A percentile compares a stretch with the other conserved stretches of the same genome.
Evolutionary conservation across 495 filamentous ascomycete genomes (phyloP).

Genomic region (Penicillium bialowiezense): DNA sequence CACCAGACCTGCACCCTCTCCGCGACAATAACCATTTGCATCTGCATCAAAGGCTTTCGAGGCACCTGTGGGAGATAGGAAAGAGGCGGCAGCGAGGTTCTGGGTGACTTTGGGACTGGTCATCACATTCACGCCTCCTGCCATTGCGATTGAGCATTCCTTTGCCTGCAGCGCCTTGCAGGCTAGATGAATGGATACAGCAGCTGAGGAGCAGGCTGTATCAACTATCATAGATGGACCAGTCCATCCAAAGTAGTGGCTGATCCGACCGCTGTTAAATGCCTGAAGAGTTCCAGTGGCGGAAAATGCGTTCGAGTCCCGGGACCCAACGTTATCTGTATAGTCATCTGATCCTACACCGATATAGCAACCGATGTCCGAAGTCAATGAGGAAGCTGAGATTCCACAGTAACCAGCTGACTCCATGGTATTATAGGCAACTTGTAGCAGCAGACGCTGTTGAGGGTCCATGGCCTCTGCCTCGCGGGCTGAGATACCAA

Average conservation of each 20-base stretch:
- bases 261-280: constrained; percentile 3
- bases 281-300: constrained; percentile 18
- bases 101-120: constrained; percentile 17
- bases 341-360: constrained; percentile 30
- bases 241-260: constrained; percentile 31
- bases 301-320: constrained; percentile 31
- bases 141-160: constrained; percentile 11
- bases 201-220: constrained; percentile 31
- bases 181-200: constrained; percentile 16
- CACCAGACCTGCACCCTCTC: constrained; percentile 59
- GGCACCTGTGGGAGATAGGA: constrained; percentile 24
- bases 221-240: constrained; percentile 30
- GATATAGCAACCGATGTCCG: constrained; percentile 27
- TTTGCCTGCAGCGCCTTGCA: background rate
- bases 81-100: constrained; percentile 20
- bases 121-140: constrained; percentile 31
- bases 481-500: constrained; percentile 46
- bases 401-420: constrained; percentile 40
- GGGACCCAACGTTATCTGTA: constrained; percentile 25
- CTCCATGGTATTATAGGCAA: constrained; percentile 47
- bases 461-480: constrained; percentile 49
- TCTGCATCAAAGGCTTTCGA: constrained; percentile 62
- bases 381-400: constrained; percentile 15
- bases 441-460: constrained; percentile 47
- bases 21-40: constrained; percentile 68